phyloP scores from a whole-genome alignment of 345 rosid species.

The Orychophragmus violaceus region DNA sequence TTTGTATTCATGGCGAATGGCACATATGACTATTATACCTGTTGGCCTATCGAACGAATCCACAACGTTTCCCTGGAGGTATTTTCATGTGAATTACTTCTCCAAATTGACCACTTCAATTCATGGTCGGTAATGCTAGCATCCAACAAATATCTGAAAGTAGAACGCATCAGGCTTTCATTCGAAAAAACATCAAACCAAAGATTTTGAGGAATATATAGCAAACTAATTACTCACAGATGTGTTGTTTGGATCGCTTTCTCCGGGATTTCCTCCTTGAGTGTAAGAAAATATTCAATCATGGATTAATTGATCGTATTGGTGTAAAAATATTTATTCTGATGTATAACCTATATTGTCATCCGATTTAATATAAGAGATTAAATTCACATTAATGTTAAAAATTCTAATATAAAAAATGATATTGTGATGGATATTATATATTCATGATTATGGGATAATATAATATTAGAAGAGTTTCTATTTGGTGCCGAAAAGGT shows the following conservation, averaged over 20 bases:
- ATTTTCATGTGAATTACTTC: constrained; percentile 88
- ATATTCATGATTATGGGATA: too few relatives aligned
- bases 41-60: constrained; percentile 88
- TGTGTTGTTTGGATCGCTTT: constrained; percentile 91
- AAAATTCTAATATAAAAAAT: too few relatives aligned
- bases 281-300: too few relatives aligned
- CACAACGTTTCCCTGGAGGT: constrained; percentile 96
- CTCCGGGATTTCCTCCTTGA: constrained; percentile 65
- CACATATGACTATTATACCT: constrained; percentile 37
- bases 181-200: not conserved
- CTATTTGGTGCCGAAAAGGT: too few relatives aligned
- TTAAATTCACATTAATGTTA: too few relatives aligned
- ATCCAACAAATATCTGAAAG: constrained; percentile 84
- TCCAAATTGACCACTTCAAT: constrained; percentile 73
- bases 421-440: too few relatives aligned
- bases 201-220: not conserved
- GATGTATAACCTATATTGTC: too few relatives aligned
- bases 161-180: constrained; percentile 15
- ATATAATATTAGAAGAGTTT: too few relatives aligned
- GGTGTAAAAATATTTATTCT: too few relatives aligned
- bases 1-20: not conserved
- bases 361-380: too few relatives aligned
- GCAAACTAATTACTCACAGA: constrained; percentile 59
- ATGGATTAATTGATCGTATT: too few relatives aligned
- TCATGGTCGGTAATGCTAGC: constrained; percentile 72